Percentiles rank a stretch among this genome's conserved stretches.
Evolutionary conservation across 768 basidiomycete species (phyloP).

Genomic region (Amanita phalloides): DNA sequence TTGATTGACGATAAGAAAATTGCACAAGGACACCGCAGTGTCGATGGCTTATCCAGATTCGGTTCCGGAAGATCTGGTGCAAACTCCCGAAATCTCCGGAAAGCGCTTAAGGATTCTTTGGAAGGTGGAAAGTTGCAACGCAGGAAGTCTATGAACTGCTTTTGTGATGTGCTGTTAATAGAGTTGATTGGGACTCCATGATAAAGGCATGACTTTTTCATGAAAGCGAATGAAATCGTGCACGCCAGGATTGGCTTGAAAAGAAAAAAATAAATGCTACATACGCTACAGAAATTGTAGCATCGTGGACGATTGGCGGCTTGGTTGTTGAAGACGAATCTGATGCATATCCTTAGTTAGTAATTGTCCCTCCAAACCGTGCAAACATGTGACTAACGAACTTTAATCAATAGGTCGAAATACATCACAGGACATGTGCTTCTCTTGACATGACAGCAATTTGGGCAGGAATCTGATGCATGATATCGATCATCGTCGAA

Average conservation of each 20-base stretch:
- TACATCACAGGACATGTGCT: slow-evolving; percentile 9
- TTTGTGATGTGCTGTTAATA: not conserved
- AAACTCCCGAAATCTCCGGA: slow-evolving; percentile 3
- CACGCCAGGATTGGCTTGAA: not conserved
- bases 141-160: not conserved
- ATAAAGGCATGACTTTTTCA: not conserved
- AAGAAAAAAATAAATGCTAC: not conserved
- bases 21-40: not conserved
- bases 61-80: slow-evolving; percentile 1
- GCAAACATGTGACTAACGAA: not conserved
- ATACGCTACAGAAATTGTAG: not conserved
- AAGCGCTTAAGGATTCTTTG: not conserved
- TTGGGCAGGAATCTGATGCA: slow-evolving; percentile 23
- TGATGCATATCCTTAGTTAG: not conserved
- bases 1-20: not conserved
- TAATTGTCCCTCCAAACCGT: not conserved
- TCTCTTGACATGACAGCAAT: slow-evolving; percentile 40
- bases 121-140: not conserved
- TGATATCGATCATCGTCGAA: slow-evolving; percentile 20
- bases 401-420: not conserved
- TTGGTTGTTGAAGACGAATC: not conserved
- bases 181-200: not conserved
- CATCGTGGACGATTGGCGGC: not conserved
- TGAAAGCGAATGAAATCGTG: not conserved
- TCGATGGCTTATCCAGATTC: slow-evolving; percentile 1